These are phyloP conservation scores for Plantago major DNA, from an alignment of 257 asterid genomes.

Conservation along the genomic window DNA sequence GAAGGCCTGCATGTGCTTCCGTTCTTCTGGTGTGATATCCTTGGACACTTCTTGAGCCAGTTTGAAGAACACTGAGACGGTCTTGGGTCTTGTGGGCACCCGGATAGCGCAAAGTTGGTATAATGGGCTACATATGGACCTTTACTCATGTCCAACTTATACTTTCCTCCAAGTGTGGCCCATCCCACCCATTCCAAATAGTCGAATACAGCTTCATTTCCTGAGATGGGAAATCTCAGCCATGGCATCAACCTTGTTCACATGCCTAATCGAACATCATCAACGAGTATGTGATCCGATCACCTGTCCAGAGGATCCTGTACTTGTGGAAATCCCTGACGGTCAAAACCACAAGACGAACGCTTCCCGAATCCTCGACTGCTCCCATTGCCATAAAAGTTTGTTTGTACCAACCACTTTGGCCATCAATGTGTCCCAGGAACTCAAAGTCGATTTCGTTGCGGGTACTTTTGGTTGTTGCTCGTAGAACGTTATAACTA, in stretches of 20 bases:
- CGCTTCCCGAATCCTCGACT: conserved; percentile 42
- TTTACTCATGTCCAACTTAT: conserved; percentile 27
- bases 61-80: neutral
- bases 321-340: conserved; percentile 34
- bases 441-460: conserved; percentile 43
- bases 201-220: conserved; percentile 43
- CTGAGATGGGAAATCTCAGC: conserved; percentile 35
- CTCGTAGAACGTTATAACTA: conserved; percentile 36
- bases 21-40: conserved; percentile 18
- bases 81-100: conserved; percentile 17
- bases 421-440: conserved; percentile 30
- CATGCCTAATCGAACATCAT: conserved; percentile 37
- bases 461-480: conserved; percentile 28
- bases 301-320: conserved; percentile 29
- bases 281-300: conserved; percentile 31
- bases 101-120: conserved; percentile 27
- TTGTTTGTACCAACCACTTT: conserved; percentile 35
- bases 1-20: conserved; percentile 22
- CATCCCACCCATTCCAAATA: conserved; percentile 48
- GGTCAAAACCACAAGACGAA: conserved; percentile 34
- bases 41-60: neutral
- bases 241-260: conserved; percentile 21
- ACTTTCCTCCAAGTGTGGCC: conserved; percentile 36
- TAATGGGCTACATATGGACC: conserved; percentile 37
- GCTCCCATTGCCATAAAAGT: conserved; percentile 38